Base-by-base conservation (phyloP, 345 rosid species). In the Chamaenerion angustifolium region DNA sequence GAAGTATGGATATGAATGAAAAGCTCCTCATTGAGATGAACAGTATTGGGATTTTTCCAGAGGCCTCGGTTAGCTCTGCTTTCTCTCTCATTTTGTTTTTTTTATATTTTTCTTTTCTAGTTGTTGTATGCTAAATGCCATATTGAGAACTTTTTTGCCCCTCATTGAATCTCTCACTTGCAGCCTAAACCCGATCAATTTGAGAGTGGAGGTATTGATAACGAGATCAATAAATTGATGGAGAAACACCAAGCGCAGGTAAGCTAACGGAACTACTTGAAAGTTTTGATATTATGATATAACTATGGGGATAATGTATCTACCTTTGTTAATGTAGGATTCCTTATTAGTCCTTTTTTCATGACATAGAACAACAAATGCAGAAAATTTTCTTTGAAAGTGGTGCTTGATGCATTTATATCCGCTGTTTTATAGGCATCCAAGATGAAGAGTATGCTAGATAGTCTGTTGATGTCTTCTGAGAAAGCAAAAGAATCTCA, bases 31-130 rank as follows among this genome's bases (percentile, higher is more conserved):
- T 84, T 79, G 98, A 92, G 66, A 61, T 85, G 60, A 79, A 80
- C 51, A 87, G 90, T 65, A 64, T 92, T 62, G 95, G 94, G 49
- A 82, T 84, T 66, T 82, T 76, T 70, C 76, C 80, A 63, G 93
- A 84, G 50, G 72, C 74, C 54, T 42, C 59, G 90, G 98, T 92
- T 76, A n/a, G 80, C 60, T 47, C 46, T 47, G 42, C 56, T 62
- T 50, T 45, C 14, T 40, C 16, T 31, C 8, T 51, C 18, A 45
- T 16, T 16, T 13, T 31, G 27, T 23, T 23, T 23, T 23, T 23
- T 23, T 5, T 31, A 31, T 31, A 21, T 42, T 23, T 45, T 49
- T 56, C 37, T 31, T 4, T 31, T 5, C 27, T 31, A 5, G 37
- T 31, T 31, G 37, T 31, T 21, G 25, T 4, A 21, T 21, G 1